Percentiles rank a stretch among this genome's conserved stretches.
These are phyloP conservation scores for Fusarium sp. DNA, from an alignment of 2,329 filamentous ascomycete species.

Conservation along the genomic window DNA sequence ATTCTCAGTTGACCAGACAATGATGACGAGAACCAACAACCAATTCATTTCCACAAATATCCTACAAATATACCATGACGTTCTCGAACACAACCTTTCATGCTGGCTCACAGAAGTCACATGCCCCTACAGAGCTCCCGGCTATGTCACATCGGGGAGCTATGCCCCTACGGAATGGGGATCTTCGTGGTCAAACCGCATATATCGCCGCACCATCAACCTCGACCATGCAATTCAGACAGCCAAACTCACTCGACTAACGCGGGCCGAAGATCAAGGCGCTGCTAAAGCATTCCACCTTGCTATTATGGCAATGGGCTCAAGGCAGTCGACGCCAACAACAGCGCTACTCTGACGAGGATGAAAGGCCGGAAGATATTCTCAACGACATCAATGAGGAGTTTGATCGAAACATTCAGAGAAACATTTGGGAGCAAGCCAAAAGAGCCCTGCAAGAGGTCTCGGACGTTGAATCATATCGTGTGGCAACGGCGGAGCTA, in stretches of 20 bases:
- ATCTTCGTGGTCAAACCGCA: constrained; percentile 38
- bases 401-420: constrained; percentile 50
- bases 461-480: constrained; percentile 48
- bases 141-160: background rate
- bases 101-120: constrained; percentile 40
- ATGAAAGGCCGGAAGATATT: constrained; percentile 28
- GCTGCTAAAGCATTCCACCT: constrained; percentile 32
- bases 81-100: constrained; percentile 39
- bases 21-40: constrained; percentile 39
- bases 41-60: constrained; percentile 38
- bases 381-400: constrained; percentile 42
- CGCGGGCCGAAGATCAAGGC: constrained; percentile 28
- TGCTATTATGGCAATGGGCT: constrained; percentile 40
- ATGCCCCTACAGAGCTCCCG: constrained; percentile 35
- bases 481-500: constrained; percentile 50
- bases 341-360: constrained; percentile 25
- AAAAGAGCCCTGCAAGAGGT: constrained; percentile 47
- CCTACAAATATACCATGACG: constrained; percentile 39
- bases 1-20: constrained; percentile 35
- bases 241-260: constrained; percentile 31
- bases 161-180: constrained; percentile 35
- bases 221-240: constrained; percentile 35
- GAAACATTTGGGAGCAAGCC: constrained; percentile 50
- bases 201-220: constrained; percentile 37
- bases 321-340: constrained; percentile 41